These are phyloP conservation scores for Trichophyton rubrum DNA, from an alignment of 2,329 filamentous ascomycete species.

Conservation along the genomic window DNA sequence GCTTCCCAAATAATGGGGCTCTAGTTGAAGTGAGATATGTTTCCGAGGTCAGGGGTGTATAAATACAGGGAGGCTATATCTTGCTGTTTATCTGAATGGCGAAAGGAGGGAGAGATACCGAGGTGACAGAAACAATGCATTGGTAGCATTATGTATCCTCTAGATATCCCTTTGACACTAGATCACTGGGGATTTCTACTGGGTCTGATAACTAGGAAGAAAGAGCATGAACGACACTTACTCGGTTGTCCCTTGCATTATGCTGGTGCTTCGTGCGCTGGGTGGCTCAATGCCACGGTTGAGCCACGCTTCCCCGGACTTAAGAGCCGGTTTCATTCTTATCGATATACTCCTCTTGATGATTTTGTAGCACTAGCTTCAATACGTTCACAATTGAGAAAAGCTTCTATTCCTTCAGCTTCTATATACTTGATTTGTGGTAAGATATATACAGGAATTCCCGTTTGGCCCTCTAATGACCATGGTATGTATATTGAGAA, in stretches of 20 bases:
- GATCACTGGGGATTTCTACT: not conserved
- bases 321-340: not conserved
- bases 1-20: not conserved
- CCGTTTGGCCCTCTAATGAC: not conserved
- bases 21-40: not conserved
- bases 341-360: not conserved
- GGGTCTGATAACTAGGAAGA: not conserved
- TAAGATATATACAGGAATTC: not conserved
- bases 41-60: not conserved
- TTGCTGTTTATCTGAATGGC: not conserved
- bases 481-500: not conserved
- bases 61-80: not conserved
- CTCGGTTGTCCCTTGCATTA: not conserved
- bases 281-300: not conserved
- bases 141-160: not conserved
- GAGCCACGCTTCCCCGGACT: not conserved
- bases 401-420: not conserved
- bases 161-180: not conserved
- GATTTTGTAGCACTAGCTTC: not conserved
- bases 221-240: not conserved
- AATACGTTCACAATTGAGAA: not conserved
- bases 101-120: conserved; percentile 1
- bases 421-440: not conserved
- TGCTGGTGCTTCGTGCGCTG: not conserved
- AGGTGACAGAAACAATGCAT: not conserved